Conservation (phyloP, 1,284 basidiomycete genomes). For the Mycosarcoma maydis region DNA sequence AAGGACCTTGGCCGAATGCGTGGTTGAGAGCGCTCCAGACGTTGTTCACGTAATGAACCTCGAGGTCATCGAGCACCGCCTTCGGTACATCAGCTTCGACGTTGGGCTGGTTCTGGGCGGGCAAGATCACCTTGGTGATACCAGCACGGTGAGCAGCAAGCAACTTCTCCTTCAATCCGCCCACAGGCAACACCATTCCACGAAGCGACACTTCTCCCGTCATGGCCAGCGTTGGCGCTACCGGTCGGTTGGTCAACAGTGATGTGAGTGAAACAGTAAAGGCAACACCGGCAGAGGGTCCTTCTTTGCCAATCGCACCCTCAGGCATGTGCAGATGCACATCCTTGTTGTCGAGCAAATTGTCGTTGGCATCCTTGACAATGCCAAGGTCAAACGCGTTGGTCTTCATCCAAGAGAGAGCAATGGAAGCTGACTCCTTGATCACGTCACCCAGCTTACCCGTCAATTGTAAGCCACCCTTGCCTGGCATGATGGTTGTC, state of each 20-base stretch:
- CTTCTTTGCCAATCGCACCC: slow-evolving; percentile 96
- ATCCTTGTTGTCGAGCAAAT: slow-evolving; percentile 78
- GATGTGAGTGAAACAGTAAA: slow-evolving; percentile 90
- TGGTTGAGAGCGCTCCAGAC: slow-evolving; percentile 65
- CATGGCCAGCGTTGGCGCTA: slow-evolving; percentile 64
- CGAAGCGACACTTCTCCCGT: slow-evolving; percentile 65
- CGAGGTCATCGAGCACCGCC: slow-evolving; percentile 59
- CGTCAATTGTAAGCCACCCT: slow-evolving; percentile 78
- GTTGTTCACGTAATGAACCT: slow-evolving; percentile 65
- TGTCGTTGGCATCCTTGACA: slow-evolving; percentile 73
- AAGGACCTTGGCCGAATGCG: slow-evolving; percentile 64
- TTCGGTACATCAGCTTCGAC: slow-evolving; percentile 66
- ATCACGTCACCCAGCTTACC: slow-evolving; percentile 99
- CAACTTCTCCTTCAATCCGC: slow-evolving; percentile 66
- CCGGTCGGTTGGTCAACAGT: slow-evolving; percentile 72
- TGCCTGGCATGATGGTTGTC: slow-evolving; percentile 66
- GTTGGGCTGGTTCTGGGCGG: slow-evolving; percentile 64
- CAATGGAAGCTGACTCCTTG: slow-evolving; percentile 92
- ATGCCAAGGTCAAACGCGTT: slow-evolving; percentile 90
- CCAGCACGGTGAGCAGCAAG: slow-evolving; percentile 64
- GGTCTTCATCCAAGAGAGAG: slow-evolving; percentile 89
- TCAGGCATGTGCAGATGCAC: slow-evolving; percentile 67
- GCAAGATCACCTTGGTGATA: slow-evolving; percentile 62
- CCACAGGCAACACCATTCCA: slow-evolving; percentile 65
- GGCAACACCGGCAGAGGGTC: slow-evolving; percentile 93